Evolutionary conservation across 1,284 basidiomycete species (phyloP).

Genomic region (Cutaneotrichosporon cutaneum): DNA sequence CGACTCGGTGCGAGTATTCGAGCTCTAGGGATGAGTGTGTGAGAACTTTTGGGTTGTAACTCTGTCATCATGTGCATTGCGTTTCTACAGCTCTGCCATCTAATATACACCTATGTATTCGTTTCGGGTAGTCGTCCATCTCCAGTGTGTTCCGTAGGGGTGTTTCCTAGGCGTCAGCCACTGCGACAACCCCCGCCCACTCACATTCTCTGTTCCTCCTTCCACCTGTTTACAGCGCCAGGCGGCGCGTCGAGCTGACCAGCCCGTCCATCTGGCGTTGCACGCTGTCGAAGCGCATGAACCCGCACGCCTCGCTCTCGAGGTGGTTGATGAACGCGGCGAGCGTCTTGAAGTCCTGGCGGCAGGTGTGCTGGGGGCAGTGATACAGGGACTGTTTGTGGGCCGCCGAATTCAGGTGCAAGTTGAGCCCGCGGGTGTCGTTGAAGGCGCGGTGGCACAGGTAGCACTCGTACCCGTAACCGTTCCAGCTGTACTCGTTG

Average conservation of each 20-base stretch:
- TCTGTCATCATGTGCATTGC: too few relatives aligned
- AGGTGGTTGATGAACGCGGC: conserved; percentile 14
- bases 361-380: conserved; percentile 14
- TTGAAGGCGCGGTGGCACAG: conserved; percentile 5
- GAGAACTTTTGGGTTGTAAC: background rate
- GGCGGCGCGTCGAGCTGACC: conserved; percentile 9
- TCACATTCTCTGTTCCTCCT: too few relatives aligned
- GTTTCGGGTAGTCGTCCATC: too few relatives aligned
- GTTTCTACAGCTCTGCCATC: too few relatives aligned
- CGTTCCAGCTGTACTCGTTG: conserved; percentile 10
- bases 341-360: conserved; percentile 12
- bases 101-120: background rate
- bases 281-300: conserved; percentile 11
- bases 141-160: too few relatives aligned
- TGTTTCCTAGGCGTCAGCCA: too few relatives aligned
- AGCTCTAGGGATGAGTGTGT: conserved; percentile 8
- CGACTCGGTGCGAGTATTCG: conserved; percentile 3
- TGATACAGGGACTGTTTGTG: conserved; percentile 15
- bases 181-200: too few relatives aligned
- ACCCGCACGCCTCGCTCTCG: conserved; percentile 18
- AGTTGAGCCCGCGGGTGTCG: background rate
- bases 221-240: conserved; percentile 2
- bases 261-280: conserved; percentile 7
- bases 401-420: conserved; percentile 9
- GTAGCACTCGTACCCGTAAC: conserved; percentile 8